phyloP scores from a whole-genome alignment of 129 eudicot species.

The Lonicera japonica region DNA sequence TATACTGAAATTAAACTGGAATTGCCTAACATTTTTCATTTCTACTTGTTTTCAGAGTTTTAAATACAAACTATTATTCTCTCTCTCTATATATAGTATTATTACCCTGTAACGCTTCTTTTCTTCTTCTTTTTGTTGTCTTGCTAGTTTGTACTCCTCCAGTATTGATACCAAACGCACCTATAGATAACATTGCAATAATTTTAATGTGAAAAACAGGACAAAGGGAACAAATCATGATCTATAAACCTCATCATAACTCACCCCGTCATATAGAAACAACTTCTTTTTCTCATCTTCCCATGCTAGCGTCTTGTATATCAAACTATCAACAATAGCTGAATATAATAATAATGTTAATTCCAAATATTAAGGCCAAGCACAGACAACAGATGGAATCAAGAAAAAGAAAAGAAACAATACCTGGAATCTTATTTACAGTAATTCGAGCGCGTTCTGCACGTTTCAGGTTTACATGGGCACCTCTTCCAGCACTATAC shows the following conservation, averaged over 20 bases:
- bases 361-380: not conserved
- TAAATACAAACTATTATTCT: not conserved
- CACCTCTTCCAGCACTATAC: slow-evolving; percentile 93
- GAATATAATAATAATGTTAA: slow-evolving; percentile 23
- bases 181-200: slow-evolving; percentile 26
- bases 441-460: slow-evolving; percentile 86
- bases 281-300: slow-evolving; percentile 58
- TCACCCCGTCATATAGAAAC: slow-evolving; percentile 87
- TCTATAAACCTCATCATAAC: slow-evolving; percentile 5
- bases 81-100: too few relatives aligned
- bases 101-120: slow-evolving; percentile 70
- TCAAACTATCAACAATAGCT: slow-evolving; percentile 70
- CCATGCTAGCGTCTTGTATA: slow-evolving; percentile 68
- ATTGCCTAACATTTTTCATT: too few relatives aligned
- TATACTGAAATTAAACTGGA: too few relatives aligned
- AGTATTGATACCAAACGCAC: slow-evolving; percentile 71
- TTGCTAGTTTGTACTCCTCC: slow-evolving; percentile 79
- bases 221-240: not conserved
- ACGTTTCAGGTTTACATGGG: slow-evolving; percentile 75
- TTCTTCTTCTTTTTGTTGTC: slow-evolving; percentile 72
- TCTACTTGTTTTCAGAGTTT: too few relatives aligned
- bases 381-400: slow-evolving; percentile 2
- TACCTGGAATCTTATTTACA: slow-evolving; percentile 86
- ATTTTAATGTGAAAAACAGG: not conserved
- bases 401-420: slow-evolving; percentile 1